Base-by-base conservation (phyloP, 2,329 filamentous ascomycete species). In the Thielaviopsis ethacetica region DNA sequence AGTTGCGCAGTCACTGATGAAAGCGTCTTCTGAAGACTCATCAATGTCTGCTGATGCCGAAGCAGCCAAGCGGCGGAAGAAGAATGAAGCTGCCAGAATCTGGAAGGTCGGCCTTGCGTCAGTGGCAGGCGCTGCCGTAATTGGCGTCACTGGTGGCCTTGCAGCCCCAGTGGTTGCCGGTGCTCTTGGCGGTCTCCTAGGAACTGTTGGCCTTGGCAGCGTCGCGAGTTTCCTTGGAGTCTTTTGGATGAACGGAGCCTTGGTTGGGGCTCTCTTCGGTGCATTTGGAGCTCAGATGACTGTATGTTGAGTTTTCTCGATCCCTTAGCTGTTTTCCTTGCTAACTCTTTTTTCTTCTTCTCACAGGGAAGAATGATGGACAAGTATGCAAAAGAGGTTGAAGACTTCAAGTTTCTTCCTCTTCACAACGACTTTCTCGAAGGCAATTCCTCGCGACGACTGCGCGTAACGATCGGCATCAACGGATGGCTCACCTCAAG, bases 71-170 rank as follows among this genome's bases (percentile, higher is more conserved):
- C 82, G 85, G 58, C 79, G 79, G 15, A 83, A 91, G 63, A 79
- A 87, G 61, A 86, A 85, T 58, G 82, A 86, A 64, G 72, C 78
- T 9, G 76, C 81, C 21, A 76, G 90, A 9, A 86, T 86, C 68
- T 95, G 88, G 88, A 96, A 95, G 68, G 89, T 96, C 21, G 89
- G 91, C 0, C 75, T 96, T 26, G 91, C 91, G 0, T 88, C 86
- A 9, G 88, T 94, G 0, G 90, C 88, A 0, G 91, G 91, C 12
- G 91, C 91, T 1, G 88, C 87, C 0, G 74, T 95, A 1, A 91
- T 96, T n/a, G 91, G 91, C 5, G 80, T 96, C 3, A 95, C 90
- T 0, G 91, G 91, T 19, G 91, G 91, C 1, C 76, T 95, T n/a
- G 91, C 91, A 0, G 90, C 91, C 0, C 91, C 91, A 0, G 75